A percentile compares a stretch with the other conserved stretches of the same genome.
Evolutionary conservation across 495 filamentous ascomycete species (phyloP).

Genomic region (Glarea lozoyensis): DNA sequence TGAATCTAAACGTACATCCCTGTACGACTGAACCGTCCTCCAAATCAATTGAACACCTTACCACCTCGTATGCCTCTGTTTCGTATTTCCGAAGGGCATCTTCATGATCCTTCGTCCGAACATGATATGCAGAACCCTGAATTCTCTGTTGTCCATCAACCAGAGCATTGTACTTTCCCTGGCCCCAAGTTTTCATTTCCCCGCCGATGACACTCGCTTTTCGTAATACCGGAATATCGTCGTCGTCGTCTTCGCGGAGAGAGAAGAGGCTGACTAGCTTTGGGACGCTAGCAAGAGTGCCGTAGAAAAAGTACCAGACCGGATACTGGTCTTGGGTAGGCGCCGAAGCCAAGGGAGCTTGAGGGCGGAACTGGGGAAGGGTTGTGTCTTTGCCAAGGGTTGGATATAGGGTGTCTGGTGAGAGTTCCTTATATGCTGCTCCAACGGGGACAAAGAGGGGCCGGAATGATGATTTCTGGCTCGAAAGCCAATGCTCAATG

Average conservation of each 20-base stretch:
- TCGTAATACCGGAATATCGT: constrained; percentile 7
- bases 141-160: constrained; percentile 25
- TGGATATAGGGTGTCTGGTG: constrained; percentile 23
- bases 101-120: constrained; percentile 27
- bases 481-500: constrained; percentile 14
- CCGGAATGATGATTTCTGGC: constrained; percentile 9
- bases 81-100: constrained; percentile 28
- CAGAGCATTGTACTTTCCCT: constrained; percentile 29
- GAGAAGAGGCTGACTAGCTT: constrained; percentile 18
- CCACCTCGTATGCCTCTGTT: constrained; percentile 31
- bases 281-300: constrained; percentile 21
- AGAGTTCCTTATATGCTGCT: constrained; percentile 28
- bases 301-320: constrained; percentile 33
- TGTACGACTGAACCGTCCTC: not conserved
- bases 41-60: constrained; percentile 26
- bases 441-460: constrained; percentile 26
- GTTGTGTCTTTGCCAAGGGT: constrained; percentile 33
- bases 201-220: constrained; percentile 22
- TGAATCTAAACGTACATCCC: constrained; percentile 16
- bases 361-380: constrained; percentile 26
- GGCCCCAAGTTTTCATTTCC: constrained; percentile 27
- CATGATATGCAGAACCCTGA: constrained; percentile 29
- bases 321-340: constrained; percentile 22
- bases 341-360: not conserved
- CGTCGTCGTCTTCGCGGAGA: constrained; percentile 13